Evolutionary conservation across 352 stramenopile species (phyloP).

Genomic region (Blastocystis sp.): DNA sequence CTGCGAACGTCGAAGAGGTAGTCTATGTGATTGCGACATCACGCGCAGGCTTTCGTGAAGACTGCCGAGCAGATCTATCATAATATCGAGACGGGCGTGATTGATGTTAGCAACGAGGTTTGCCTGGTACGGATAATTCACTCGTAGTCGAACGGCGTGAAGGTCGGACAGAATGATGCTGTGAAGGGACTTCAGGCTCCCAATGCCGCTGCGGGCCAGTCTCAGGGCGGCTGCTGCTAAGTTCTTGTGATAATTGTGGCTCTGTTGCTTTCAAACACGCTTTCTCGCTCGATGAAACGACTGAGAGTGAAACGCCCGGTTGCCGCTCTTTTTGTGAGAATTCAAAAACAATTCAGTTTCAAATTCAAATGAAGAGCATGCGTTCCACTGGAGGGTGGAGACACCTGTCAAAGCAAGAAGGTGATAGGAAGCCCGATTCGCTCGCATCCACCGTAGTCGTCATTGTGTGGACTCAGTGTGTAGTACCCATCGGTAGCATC

Average conservation of each 20-base stretch:
- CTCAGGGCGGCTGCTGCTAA: constrained; percentile 60
- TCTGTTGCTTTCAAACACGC: background rate
- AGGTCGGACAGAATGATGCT: constrained; percentile 61
- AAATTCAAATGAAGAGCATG: no score
- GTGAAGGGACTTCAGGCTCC: constrained; percentile 68
- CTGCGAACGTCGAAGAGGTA: constrained; percentile 96
- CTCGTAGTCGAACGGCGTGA: constrained; percentile 63
- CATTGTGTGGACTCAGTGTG: no score
- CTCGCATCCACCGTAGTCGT: no score
- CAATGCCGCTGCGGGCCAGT: constrained; percentile 19
- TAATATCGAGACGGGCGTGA: constrained; percentile 91
- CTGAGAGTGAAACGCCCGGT: no score
- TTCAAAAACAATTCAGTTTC: no score
- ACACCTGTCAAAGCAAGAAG: no score
- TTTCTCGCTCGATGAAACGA: background rate
- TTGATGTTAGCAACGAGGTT: constrained; percentile 90
- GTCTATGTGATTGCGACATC: background rate
- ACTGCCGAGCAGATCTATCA: constrained; percentile 93
- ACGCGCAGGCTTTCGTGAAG: constrained; percentile 88
- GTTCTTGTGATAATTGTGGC: constrained; percentile 44
- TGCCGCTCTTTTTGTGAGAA: no score
- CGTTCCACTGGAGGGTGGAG: no score
- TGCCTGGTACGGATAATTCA: background rate
- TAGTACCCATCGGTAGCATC: background rate
- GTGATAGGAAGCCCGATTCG: no score